phyloP scores from a whole-genome alignment of 371 early-diverging fungal genomes.

The Actinomucor elegans region DNA sequence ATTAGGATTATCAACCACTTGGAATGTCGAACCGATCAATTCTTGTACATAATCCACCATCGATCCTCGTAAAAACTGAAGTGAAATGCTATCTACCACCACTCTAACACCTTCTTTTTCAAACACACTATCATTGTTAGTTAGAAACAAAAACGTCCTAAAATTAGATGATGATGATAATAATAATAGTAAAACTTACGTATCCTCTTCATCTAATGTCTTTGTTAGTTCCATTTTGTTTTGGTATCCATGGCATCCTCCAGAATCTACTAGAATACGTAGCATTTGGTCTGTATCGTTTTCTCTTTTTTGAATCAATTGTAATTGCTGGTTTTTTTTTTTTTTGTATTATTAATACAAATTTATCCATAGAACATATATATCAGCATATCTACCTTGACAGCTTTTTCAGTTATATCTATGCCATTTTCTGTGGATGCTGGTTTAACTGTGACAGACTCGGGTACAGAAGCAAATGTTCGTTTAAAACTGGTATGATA shows the following conservation, averaged over 20 bases:
- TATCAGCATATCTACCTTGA: conserved; percentile 29
- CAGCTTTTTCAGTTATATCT: conserved; percentile 38
- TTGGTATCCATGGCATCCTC: conserved; percentile 96
- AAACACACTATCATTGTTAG: conserved; percentile 58
- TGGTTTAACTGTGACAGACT: conserved; percentile 16
- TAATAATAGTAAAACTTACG: conserved; percentile 40
- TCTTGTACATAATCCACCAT: conserved; percentile 89
- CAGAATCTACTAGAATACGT: conserved; percentile 88
- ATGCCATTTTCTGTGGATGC: conserved; percentile 36
- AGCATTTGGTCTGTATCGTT: conserved; percentile 62
- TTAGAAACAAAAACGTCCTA: not conserved
- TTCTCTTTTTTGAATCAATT: conserved; percentile 58
- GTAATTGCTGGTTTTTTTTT: conserved; percentile 56
- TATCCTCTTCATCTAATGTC: conserved; percentile 71
- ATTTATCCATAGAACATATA: no score
- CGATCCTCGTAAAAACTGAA: conserved; percentile 87
- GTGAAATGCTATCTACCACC: conserved; percentile 77
- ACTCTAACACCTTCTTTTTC: conserved; percentile 83
- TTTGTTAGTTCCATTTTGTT: conserved; percentile 87
- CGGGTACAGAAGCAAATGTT: conserved; percentile 7
- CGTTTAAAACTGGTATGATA: not conserved
- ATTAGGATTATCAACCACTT: conserved; percentile 86
- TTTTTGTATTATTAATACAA: conserved; percentile 5
- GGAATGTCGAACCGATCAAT: conserved; percentile 92
- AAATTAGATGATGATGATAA: no score